phyloP scores from a whole-genome alignment of 768 basidiomycete genomes.

The Leccinum fibrillosum region DNA sequence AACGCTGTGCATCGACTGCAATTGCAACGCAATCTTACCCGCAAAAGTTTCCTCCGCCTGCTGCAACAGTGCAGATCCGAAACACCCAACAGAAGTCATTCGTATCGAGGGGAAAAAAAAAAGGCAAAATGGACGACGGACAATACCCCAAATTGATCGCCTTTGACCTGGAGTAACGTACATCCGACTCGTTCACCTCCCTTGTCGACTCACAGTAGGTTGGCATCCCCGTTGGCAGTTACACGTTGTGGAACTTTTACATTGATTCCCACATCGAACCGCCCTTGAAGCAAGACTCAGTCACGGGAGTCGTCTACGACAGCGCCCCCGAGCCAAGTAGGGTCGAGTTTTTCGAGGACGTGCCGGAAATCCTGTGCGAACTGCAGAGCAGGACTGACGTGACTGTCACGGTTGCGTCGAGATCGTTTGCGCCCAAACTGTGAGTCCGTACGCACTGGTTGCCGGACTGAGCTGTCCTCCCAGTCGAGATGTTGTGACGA shows the following conservation, averaged over 20 bases:
- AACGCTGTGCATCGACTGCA: no score
- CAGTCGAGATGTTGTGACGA: background rate
- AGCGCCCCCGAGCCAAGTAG: conserved; percentile 17
- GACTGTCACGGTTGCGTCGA: conserved; percentile 68
- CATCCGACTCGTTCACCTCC: conserved; percentile 2
- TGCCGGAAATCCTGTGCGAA: conserved; percentile 66
- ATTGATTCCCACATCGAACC: conserved; percentile 74
- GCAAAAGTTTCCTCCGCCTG: background rate
- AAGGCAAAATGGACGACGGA: conserved; percentile 16
- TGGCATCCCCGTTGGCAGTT: conserved; percentile 40
- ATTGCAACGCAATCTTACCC: background rate
- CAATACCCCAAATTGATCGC: conserved; percentile 62
- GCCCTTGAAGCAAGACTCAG: conserved; percentile 47
- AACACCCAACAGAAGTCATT: background rate
- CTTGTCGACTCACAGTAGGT: background rate
- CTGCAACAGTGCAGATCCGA: background rate
- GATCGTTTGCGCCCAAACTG: conserved; percentile 68
- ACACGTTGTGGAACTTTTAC: conserved; percentile 86
- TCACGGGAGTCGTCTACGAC: conserved; percentile 24
- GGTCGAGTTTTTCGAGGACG: conserved; percentile 74
- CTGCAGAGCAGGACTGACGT: conserved; percentile 45
- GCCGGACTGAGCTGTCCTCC: background rate
- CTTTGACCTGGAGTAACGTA: conserved; percentile 76
- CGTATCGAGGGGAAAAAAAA: background rate
- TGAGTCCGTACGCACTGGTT: conserved; percentile 34